A percentile compares a stretch with the other conserved stretches of the same genome.
phyloP scores from a whole-genome alignment of 164 flowering plant genomes.

The Magnolia changhungtana region DNA sequence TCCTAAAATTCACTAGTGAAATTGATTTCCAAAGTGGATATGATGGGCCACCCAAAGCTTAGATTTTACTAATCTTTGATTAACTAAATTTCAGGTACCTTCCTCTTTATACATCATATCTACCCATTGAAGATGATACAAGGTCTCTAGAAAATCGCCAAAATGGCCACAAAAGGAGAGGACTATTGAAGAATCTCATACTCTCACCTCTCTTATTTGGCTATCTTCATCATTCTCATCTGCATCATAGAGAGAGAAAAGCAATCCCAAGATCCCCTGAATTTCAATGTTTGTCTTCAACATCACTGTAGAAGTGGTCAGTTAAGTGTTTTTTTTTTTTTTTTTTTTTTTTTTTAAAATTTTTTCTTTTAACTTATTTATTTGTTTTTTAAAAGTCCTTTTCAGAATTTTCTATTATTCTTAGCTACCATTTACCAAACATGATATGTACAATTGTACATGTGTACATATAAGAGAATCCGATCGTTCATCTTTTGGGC shows the following conservation, averaged over 20 bases:
- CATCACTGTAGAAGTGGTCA: slow-evolving; percentile 42
- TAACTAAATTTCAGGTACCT: slow-evolving; percentile 54
- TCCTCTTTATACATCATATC: slow-evolving; percentile 52
- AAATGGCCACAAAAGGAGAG: slow-evolving; percentile 1
- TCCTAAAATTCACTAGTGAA: too few species aligned
- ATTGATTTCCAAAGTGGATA: too few species aligned
- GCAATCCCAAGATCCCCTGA: slow-evolving; percentile 43
- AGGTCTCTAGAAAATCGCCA: slow-evolving; percentile 5
- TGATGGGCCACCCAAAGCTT: too few species aligned
- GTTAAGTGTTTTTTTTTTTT: slow-evolving; percentile 19
- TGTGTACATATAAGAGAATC: too few species aligned
- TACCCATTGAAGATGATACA: slow-evolving; percentile 27
- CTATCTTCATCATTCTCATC: slow-evolving; percentile 35
- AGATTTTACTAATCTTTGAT: too few species aligned
- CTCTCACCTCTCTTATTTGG: slow-evolving; percentile 39
- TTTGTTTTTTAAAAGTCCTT: neutral
- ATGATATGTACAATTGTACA: too few species aligned
- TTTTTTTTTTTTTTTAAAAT: too few species aligned
- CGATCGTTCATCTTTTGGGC: too few species aligned
- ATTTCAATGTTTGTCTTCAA: slow-evolving; percentile 38
- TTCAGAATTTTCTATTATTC: too few species aligned
- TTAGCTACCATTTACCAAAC: too few species aligned
- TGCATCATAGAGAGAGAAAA: slow-evolving; percentile 46
- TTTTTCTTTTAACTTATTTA: too few species aligned
- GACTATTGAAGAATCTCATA: slow-evolving; percentile 17